Base-by-base conservation (phyloP, 495 filamentous ascomycete genomes). In the Cudoniella acicularis region DNA sequence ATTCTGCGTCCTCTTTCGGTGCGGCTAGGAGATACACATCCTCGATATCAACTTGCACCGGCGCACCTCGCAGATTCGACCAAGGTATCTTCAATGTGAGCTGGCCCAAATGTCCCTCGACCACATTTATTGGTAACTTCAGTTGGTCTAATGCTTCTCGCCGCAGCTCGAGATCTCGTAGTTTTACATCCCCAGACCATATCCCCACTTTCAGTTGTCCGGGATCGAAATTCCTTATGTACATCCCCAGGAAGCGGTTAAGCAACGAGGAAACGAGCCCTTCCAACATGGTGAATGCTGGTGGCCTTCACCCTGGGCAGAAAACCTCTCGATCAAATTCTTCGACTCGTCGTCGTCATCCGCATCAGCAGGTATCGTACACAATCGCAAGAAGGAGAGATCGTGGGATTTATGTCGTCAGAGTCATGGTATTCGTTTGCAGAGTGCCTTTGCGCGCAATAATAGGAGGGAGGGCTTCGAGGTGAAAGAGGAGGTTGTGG, bases 191-290 rank as follows among this genome's bases (percentile, higher is more conserved):
- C 54, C 95, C 95, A 6, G 88, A 93, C 94, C 93, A 98, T 63
- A 98, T 97, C 55, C 94, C 94, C 56, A 98, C 90, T 68, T 97
- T 97, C 49, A 98, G 82, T 77, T 98, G 94, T 63, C 87, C 89
- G 18, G 92, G 87, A 71, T 98, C 93, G 69, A 98, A 98, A 72
- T 98, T 98, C 79, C 94, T 92, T 70, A 98, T 91, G 76, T 98
- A 98, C 85, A 98, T 96, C 77, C 95, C 95, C 84, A 98, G 75
- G 75, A 98, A 96, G 74, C 95, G 90, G 76, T 98, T 98, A 67
- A 98, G 86, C 76, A 98, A 79, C 72, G 91, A 95, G 63, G 94
- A 91, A 61, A 85, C 83, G 55, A 86, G 73, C 63, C 83, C 83
- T 78, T 86, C 83, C 69, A 86, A 70, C 83, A 86, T 86, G 57